Base-by-base conservation (phyloP, 148 eudicot genomes). In the Rhododendron kiyosumense region DNA sequence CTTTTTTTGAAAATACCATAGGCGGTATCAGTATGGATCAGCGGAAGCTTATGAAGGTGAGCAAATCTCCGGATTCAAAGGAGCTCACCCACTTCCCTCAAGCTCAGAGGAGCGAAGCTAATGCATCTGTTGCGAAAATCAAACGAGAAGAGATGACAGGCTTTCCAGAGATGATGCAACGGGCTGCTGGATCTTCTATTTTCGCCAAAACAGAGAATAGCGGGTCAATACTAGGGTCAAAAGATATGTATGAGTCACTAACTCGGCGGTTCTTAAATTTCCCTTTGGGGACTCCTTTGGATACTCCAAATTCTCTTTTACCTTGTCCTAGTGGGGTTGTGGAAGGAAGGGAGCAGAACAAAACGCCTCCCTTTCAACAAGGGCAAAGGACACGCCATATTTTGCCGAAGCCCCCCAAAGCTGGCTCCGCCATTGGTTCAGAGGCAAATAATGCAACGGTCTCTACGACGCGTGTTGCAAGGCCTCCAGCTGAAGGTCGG, bases 401-500 rank as follows among this genome's bases (percentile, higher is more conserved):
- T 85, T 89, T 94, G 67, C 93, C 93, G 41, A 97, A 94, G 88
- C 94, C 93, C 34, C 88, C 92, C 14, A 94, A 95, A 89, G 75
- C 87, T 14, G 83, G 84, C 80, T 79, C 85, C 38, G 45, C 77
- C 46, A 84, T 90, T 84, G 91, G 85, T 43, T 69, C 93, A 36
- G 96, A 91, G 54, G 79, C 87, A 54, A 94, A 84, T 86, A 96
- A 92, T 87, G 92, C 83, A 83, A 46, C 85, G 46, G 89, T 51
- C 88, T 86, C 96, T 74, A 92, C 92, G 38, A 83, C 89, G 59
- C 93, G 99, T 32, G 85, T 95, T 86, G 92, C 95, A 45, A 93
- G 99, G 88, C 98, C 98, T 88, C 99, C 98, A 38, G 94, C 93
- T 89, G 98, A 95, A 90, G 96, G 96, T 65, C 89, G 96, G 46